Evolutionary conservation across 2,329 filamentous ascomycete species (phyloP).

Genomic region (Zymoseptoria tritici): DNA sequence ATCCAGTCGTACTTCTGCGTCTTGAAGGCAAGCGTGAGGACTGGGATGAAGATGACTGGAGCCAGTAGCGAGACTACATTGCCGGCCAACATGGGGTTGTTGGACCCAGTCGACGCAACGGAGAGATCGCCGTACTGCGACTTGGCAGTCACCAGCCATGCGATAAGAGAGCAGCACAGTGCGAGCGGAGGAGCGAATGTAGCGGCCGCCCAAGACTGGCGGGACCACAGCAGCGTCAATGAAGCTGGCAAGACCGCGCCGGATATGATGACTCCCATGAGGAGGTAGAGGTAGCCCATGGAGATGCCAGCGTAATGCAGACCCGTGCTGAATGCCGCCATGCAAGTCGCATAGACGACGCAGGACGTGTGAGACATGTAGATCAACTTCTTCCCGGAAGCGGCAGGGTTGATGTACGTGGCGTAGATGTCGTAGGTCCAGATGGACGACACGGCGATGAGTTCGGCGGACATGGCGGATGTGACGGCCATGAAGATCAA

Average conservation of each 20-base stretch:
- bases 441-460: slow-evolving; percentile 83
- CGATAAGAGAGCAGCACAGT: slow-evolving; percentile 59
- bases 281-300: slow-evolving; percentile 82
- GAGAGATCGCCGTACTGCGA: slow-evolving; percentile 60
- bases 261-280: slow-evolving; percentile 89
- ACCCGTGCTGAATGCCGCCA: slow-evolving; percentile 71
- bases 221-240: slow-evolving; percentile 70
- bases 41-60: slow-evolving; percentile 64
- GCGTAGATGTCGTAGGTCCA: slow-evolving; percentile 85
- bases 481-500: slow-evolving; percentile 90
- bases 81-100: slow-evolving; percentile 79
- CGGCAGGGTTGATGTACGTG: slow-evolving; percentile 73
- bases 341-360: slow-evolving; percentile 66
- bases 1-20: slow-evolving; percentile 76
- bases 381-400: slow-evolving; percentile 68
- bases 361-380: slow-evolving; percentile 70
- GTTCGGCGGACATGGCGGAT: slow-evolving; percentile 70
- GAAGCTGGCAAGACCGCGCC: slow-evolving; percentile 69
- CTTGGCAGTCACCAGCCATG: slow-evolving; percentile 71
- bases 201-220: slow-evolving; percentile 70
- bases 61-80: slow-evolving; percentile 77
- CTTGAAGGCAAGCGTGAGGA: slow-evolving; percentile 66
- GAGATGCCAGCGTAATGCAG: slow-evolving; percentile 56
- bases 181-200: slow-evolving; percentile 63
- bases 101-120: slow-evolving; percentile 71